Percentiles rank a stretch among this genome's conserved stretches.
Evolutionary conservation across 768 basidiomycete genomes (phyloP).

Genomic region (Boletus sp.): DNA sequence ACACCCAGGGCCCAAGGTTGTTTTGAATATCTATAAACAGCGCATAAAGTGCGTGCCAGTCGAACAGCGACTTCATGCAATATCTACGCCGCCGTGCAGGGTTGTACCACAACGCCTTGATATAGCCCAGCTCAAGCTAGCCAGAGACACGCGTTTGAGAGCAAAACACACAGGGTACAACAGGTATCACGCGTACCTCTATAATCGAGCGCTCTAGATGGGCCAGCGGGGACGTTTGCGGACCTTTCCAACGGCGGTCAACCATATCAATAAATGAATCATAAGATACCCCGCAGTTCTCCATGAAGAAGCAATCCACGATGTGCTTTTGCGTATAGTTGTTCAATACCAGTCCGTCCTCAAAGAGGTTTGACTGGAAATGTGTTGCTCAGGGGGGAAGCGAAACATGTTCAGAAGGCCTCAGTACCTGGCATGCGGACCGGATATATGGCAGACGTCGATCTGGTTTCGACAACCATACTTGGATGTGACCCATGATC

Average conservation of each 20-base stretch:
- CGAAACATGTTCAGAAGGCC: background rate
- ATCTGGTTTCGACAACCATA: conserved; percentile 43
- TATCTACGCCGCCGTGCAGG: conserved; percentile 63
- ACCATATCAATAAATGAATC: conserved; percentile 41
- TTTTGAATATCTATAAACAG: conserved; percentile 29
- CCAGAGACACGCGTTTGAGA: background rate
- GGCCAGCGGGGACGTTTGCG: conserved; percentile 35
- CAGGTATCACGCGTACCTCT: conserved; percentile 26
- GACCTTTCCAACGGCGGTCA: conserved; percentile 37
- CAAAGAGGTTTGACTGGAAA: conserved; percentile 52
- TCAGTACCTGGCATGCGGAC: conserved; percentile 57
- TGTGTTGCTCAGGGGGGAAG: background rate
- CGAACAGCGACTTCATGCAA: conserved; percentile 57
- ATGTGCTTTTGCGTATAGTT: conserved; percentile 51
- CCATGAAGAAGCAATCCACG: conserved; percentile 60
- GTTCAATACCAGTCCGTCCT: conserved; percentile 53
- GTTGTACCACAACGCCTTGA: conserved; percentile 65
- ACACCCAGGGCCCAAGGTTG: conserved; percentile 15
- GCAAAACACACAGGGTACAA: background rate
- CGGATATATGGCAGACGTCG: conserved; percentile 55
- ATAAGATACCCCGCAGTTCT: conserved; percentile 58
- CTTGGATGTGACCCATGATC: conserved; percentile 50
- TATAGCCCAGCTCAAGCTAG: conserved; percentile 57
- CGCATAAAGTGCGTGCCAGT: conserved; percentile 67
- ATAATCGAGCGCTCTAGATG: conserved; percentile 40